Base-by-base conservation (phyloP, 805 yeast species). In the Pichia exigua region DNA sequence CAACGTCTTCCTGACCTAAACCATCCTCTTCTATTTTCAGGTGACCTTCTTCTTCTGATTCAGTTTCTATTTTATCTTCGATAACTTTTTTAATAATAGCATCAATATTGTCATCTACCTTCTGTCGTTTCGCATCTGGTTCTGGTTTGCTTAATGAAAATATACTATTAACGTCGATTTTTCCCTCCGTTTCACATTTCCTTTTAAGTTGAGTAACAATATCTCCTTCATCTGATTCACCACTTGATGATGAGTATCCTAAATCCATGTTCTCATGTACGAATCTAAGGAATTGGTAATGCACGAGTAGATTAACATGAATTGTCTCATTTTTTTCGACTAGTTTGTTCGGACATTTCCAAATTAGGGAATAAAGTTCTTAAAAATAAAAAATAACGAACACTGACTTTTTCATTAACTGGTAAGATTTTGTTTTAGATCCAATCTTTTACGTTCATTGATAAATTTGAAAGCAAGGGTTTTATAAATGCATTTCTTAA, bases 221-320 rank as follows among this genome's bases (percentile, higher is more conserved):
- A 17, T 39, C 45, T 13, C 45, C 51, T 18, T 9, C 13, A 7
- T 51, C 55, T 5, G 50, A 49, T 15, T 42, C 54, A 6, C n/a
- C 39, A n/a, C 39, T 35, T 35, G 53, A 49, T 21, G 56, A 53
- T 8, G 56, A 53, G 26, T 53, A 48, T 18, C 48, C 49, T 18
- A 52, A 42, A 32, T 52, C 46, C 53, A 52, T 49, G 6, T 2
- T 35, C n/a, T 17, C 18, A 35, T 3, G 4, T 35, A 32, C 3
- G 2, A 8, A 6, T 17, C 3, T 3, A 35, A 35, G 10, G 20
- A 35, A 35, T 1, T 7, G 7, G 2, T 15, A 17, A 1, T n/a
- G 6, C 1, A n/a, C 39, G 6, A 3, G 3, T 35, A 8, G n/a
- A 35, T 35, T n/a, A 35, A 35, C 39, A 35, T 35, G 39, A 35